Conservation (phyloP, 1,139 yeast genomes). For the Saccharomyces hybrid region DNA sequence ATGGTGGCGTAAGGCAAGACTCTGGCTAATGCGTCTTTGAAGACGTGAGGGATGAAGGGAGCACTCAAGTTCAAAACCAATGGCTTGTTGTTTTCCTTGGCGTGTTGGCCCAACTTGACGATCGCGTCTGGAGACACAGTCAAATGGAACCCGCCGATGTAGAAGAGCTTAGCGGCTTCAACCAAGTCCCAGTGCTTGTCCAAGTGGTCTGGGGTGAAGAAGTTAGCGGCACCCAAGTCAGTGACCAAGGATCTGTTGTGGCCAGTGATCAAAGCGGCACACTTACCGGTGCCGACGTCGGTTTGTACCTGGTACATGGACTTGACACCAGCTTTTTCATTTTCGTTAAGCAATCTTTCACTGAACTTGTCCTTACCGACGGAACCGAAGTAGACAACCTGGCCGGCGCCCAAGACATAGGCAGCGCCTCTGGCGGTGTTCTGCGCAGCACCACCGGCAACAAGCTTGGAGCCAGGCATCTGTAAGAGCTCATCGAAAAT, state of each 20-base stretch:
- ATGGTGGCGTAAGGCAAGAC: slow-evolving; percentile 83
- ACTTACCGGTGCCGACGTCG: slow-evolving; percentile 83
- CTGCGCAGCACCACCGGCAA: slow-evolving; percentile 99
- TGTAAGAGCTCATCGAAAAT: slow-evolving; percentile 72
- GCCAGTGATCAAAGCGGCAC: slow-evolving; percentile 92
- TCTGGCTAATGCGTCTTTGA: slow-evolving; percentile 81
- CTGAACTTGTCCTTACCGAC: slow-evolving; percentile 91
- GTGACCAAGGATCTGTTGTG: slow-evolving; percentile 88
- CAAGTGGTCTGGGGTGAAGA: slow-evolving; percentile 83
- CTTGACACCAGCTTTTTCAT: slow-evolving; percentile 77
- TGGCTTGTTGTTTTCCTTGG: slow-evolving; percentile 77
- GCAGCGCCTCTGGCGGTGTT: slow-evolving; percentile 99
- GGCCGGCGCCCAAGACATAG: slow-evolving; percentile 69
- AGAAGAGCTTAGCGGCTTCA: slow-evolving; percentile 71
- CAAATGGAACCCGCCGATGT: slow-evolving; percentile 97
- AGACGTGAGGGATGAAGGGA: slow-evolving; percentile 92
- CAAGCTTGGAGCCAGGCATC: slow-evolving; percentile 53
- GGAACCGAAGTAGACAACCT: slow-evolving; percentile 92
- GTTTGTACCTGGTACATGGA: slow-evolving; percentile 78
- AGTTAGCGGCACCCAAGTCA: slow-evolving; percentile 96
- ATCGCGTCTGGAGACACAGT: slow-evolving; percentile 97
- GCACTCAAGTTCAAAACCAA: slow-evolving; percentile 87
- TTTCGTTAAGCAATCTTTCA: slow-evolving; percentile 74
- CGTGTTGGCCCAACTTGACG: slow-evolving; percentile 80
- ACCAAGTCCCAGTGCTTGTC: slow-evolving; percentile 82